Base-by-base conservation (phyloP, 129 eudicot genomes). In the Escallonia rubra region DNA sequence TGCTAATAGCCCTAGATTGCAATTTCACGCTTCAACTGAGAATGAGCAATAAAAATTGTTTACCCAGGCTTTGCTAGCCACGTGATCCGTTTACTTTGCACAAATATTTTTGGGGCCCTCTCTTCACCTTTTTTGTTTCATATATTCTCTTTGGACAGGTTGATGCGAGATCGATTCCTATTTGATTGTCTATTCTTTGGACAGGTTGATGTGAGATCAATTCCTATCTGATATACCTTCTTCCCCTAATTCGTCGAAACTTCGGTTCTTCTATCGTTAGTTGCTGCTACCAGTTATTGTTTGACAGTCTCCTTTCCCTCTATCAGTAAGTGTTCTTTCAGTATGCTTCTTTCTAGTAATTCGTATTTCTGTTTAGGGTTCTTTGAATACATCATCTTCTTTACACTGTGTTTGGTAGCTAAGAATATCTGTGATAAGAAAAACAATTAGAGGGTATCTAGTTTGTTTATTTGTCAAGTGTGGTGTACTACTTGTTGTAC, bases 211-310 rank as follows among this genome's bases (percentile, higher is more conserved):
- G 10, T 4, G 51, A 47, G 2, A 23, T 23, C 51, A 47, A 47
- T 2, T 47, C 0, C 10, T 5, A 4, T 4, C 10, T 8, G 10
- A 47, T 47, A 23, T 23, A 23, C 34, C 34, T 23, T 23, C 34
- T 23, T 10, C 10, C 59, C 48, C n/a, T 48, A 70, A 60, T 70
- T 59, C 10, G 67, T 61, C 67, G 52, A 70, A 60, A 49, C 10
- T 14, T 57, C 56, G 10, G 53, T 46, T 48, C 57, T 43, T 46
- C 43, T 45, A 12, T 13, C 51, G 3, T 40, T 13, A 34, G 46
- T 63, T 63, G 49, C 55, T 45, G 39, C 34, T 23, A 23, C 1
- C 34, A 23, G 42, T 54, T 6, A 50, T 45, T 63, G 42, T 3
- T 15, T 46, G 4, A 8, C 55, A 63, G n/a, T 61, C 2, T 62